phyloP scores from a whole-genome alignment of 176 grass and related monocot genomes.

The Oryza glaberrima region DNA sequence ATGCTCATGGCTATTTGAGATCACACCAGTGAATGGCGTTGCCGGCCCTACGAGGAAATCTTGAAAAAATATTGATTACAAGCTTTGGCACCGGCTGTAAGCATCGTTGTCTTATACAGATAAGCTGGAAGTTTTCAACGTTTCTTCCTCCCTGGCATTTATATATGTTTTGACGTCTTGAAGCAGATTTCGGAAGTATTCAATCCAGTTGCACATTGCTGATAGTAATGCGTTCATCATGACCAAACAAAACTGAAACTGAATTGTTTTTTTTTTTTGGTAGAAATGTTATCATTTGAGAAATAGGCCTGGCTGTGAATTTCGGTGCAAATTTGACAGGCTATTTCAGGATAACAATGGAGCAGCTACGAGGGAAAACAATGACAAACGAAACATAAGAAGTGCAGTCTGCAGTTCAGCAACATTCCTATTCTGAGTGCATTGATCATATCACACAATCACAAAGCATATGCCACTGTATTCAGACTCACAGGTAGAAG shows the following conservation, averaged over 20 bases:
- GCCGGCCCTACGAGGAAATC: background rate
- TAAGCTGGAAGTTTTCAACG: background rate
- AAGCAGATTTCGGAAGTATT: background rate
- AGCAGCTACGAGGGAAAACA: background rate
- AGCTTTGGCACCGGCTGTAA: background rate
- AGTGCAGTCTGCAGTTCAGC: background rate
- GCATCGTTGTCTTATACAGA: background rate
- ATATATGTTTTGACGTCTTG: slow-evolving; percentile 26
- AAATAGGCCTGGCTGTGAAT: background rate
- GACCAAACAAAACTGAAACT: background rate
- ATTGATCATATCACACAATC: background rate
- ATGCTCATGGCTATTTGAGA: background rate
- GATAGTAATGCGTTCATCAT: background rate
- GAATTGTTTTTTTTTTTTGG: background rate
- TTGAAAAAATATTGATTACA: background rate
- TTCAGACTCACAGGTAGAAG: background rate
- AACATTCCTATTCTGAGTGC: background rate
- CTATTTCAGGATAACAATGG: background rate
- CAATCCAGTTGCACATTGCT: background rate
- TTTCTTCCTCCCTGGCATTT: slow-evolving; percentile 8
- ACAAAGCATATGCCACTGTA: background rate
- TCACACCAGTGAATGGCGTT: background rate
- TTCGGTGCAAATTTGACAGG: background rate
- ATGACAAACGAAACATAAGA: background rate
- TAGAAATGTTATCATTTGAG: background rate